Conservation (phyloP, 2,329 filamentous ascomycete genomes). For the Paraphoma sp. region DNA sequence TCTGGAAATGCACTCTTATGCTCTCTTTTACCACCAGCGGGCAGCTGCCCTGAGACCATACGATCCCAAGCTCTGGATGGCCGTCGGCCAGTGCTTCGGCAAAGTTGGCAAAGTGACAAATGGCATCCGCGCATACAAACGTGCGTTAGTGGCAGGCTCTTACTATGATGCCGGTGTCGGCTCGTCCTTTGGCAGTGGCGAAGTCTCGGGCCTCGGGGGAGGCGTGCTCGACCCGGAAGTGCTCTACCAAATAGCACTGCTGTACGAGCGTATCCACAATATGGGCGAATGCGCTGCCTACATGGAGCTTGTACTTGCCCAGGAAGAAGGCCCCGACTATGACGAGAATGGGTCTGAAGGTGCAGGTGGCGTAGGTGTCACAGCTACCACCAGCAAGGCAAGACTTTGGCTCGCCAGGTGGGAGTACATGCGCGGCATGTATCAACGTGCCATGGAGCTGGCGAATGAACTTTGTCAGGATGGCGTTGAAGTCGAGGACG, state of each 20-base stretch:
- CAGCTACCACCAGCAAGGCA: slow-evolving; percentile 88
- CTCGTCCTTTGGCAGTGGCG: slow-evolving; percentile 55
- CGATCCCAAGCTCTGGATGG: slow-evolving; percentile 99
- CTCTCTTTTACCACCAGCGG: slow-evolving; percentile 96
- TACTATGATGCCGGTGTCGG: slow-evolving; percentile 74
- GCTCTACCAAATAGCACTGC: slow-evolving; percentile 83
- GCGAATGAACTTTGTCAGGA: slow-evolving; percentile 94
- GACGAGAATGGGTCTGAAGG: slow-evolving; percentile 48
- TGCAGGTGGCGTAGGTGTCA: slow-evolving; percentile 77
- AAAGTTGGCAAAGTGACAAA: slow-evolving; percentile 88
- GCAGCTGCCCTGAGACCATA: slow-evolving; percentile 92
- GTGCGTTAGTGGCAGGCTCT: slow-evolving; percentile 85
- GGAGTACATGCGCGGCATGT: slow-evolving; percentile 78
- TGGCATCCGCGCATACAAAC: slow-evolving; percentile 93
- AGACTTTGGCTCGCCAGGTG: slow-evolving; percentile 90
- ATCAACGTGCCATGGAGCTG: slow-evolving; percentile 76
- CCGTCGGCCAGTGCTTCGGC: slow-evolving; percentile 88
- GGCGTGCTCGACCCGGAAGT: slow-evolving; percentile 85
- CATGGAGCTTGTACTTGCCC: slow-evolving; percentile 94
- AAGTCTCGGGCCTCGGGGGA: slow-evolving; percentile 52
- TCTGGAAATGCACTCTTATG: slow-evolving; percentile 97
- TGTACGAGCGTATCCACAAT: slow-evolving; percentile 84
- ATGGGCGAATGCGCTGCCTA: slow-evolving; percentile 84
- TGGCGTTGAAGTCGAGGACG: slow-evolving; percentile 94
- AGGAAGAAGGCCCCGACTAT: slow-evolving; percentile 75